Conservation (phyloP, 2,329 filamentous ascomycete species). For the Elsinoe australis region DNA sequence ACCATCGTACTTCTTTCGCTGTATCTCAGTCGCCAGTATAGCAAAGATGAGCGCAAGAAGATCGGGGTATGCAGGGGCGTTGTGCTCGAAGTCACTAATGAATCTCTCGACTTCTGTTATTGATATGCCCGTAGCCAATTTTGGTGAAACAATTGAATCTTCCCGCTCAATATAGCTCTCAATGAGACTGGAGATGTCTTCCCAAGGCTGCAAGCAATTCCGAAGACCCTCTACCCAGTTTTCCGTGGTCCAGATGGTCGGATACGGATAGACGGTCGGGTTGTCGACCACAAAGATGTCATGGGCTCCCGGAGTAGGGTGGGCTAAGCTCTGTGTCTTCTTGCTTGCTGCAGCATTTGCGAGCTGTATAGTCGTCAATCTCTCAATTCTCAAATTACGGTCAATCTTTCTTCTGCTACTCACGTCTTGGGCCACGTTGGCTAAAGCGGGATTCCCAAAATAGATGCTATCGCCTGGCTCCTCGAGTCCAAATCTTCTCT, state of each 20-base stretch:
- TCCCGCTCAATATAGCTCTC: slow-evolving; percentile 38
- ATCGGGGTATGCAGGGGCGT: slow-evolving; percentile 39
- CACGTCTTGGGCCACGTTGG: slow-evolving; percentile 42
- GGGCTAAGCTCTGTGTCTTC: slow-evolving; percentile 13
- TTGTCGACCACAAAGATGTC: slow-evolving; percentile 22
- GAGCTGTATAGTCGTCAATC: not conserved
- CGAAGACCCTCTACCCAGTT: slow-evolving; percentile 32
- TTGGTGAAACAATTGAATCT: slow-evolving; percentile 39
- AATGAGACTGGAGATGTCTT: slow-evolving; percentile 35
- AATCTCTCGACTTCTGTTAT: slow-evolving; percentile 40
- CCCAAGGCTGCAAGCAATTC: slow-evolving; percentile 33
- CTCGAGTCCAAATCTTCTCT: slow-evolving; percentile 34
- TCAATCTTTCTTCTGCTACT: slow-evolving; percentile 17
- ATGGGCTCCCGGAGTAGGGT: not conserved
- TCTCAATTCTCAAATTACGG: not conserved
- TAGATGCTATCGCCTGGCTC: slow-evolving; percentile 42
- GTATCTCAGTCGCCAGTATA: slow-evolving; percentile 40
- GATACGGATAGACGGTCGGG: slow-evolving; percentile 37
- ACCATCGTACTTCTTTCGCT: slow-evolving; percentile 40
- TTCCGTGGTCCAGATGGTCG: slow-evolving; percentile 36
- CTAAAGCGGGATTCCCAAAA: slow-evolving; percentile 44
- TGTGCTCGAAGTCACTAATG: slow-evolving; percentile 35
- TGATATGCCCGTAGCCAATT: slow-evolving; percentile 39
- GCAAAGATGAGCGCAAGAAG: slow-evolving; percentile 44
- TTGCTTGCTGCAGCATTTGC: not conserved